These are phyloP conservation scores for Nakazawaea holstii DNA, from an alignment of 805 yeast genomes.

Conservation along the genomic window DNA sequence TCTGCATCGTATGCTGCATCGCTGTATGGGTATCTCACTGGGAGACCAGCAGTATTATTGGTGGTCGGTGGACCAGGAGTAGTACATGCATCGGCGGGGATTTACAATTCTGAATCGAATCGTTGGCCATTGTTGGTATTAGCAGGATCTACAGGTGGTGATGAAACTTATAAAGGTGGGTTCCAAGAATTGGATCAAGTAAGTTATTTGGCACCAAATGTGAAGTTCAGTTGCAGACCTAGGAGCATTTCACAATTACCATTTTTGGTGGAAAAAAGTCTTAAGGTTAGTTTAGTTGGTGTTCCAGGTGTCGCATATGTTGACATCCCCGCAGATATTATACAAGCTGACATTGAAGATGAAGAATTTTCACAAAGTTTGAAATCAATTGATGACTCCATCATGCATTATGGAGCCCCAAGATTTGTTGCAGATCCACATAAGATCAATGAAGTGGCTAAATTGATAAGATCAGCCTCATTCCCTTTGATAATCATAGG, in stretches of 20 bases:
- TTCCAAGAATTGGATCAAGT: conserved; percentile 72
- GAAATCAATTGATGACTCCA: conserved; percentile 5
- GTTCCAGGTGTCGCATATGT: conserved; percentile 58
- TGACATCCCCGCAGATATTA: conserved; percentile 60
- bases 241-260: conserved; percentile 29
- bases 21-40: conserved; percentile 60
- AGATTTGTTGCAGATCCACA: conserved; percentile 29
- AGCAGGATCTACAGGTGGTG: conserved; percentile 55
- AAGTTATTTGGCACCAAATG: conserved; percentile 37
- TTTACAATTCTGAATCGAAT: conserved; percentile 56
- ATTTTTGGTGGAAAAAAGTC: conserved; percentile 38
- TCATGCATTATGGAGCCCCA: conserved; percentile 20
- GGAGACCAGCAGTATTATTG: conserved; percentile 58
- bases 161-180: conserved; percentile 50
- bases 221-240: conserved; percentile 49
- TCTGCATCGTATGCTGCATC: conserved; percentile 76
- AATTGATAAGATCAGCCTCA: conserved; percentile 27
- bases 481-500: conserved; percentile 57
- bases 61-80: conserved; percentile 79
- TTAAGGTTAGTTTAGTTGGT: conserved; percentile 38
- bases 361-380: conserved; percentile 15
- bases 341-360: conserved; percentile 26
- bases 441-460: conserved; percentile 30
- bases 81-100: conserved; percentile 62
- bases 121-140: conserved; percentile 61